phyloP scores from a whole-genome alignment of 2,329 filamentous ascomycete genomes.

The Colletotrichum siamense region DNA sequence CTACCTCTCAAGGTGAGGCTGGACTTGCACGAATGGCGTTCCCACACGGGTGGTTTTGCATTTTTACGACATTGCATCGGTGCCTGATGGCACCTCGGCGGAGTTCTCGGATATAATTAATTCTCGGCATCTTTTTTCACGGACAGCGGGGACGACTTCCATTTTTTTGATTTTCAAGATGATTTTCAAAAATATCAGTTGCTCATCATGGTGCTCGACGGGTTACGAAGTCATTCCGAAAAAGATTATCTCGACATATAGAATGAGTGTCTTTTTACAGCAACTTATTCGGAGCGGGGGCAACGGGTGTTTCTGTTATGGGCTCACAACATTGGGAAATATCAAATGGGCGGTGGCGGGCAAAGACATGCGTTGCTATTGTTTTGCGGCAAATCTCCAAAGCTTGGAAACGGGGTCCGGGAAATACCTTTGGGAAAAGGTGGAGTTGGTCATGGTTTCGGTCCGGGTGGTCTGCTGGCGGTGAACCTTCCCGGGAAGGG shows the following conservation, averaged over 20 bases:
- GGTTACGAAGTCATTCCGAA: conserved; percentile 30
- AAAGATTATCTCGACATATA: conserved; percentile 57
- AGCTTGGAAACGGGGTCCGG: conserved; percentile 30
- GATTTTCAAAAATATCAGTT: conserved; percentile 40
- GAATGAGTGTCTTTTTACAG: conserved; percentile 45
- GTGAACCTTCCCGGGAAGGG: background rate
- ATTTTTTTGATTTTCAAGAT: conserved; percentile 39
- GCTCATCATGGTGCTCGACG: conserved; percentile 35
- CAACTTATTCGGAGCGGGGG: conserved; percentile 31
- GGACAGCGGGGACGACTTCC: conserved; percentile 36
- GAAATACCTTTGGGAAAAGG: conserved; percentile 29
- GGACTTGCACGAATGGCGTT: conserved; percentile 51
- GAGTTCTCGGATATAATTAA: conserved; percentile 42
- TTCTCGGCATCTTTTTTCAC: conserved; percentile 31
- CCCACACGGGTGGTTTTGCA: conserved; percentile 46
- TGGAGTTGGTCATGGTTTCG: conserved; percentile 39
- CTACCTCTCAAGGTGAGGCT: conserved; percentile 37
- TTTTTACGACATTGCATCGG: conserved; percentile 54
- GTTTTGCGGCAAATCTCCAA: conserved; percentile 29
- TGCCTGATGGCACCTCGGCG: conserved; percentile 45
- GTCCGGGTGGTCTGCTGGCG: conserved; percentile 14
- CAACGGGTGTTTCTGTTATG: conserved; percentile 42
- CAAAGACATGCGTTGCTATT: conserved; percentile 36
- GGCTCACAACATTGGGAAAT: conserved; percentile 33
- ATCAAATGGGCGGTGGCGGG: conserved; percentile 35